Conservation (phyloP, 1,139 yeast genomes). For the Diutina siamensis region DNA sequence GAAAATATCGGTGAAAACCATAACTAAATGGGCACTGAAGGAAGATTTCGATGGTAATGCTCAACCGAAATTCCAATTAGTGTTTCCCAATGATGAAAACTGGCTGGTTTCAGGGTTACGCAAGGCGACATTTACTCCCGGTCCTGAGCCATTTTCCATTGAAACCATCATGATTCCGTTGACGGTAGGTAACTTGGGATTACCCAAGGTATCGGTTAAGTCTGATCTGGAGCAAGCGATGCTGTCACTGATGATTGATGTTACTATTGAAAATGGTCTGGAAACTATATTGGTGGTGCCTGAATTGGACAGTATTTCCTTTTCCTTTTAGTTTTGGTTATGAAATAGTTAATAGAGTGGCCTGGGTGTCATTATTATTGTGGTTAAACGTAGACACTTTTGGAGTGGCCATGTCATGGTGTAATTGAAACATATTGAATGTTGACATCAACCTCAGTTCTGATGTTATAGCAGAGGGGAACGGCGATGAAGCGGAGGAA, state of each 20-base stretch:
- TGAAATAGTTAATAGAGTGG: no score
- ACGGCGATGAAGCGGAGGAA: no score
- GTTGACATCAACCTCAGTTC: no score
- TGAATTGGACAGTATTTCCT: conserved; percentile 49
- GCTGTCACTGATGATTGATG: conserved; percentile 31
- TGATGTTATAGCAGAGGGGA: no score
- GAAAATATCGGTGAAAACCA: conserved; percentile 32
- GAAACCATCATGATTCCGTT: conserved; percentile 55
- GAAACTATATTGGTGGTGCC: conserved; percentile 68
- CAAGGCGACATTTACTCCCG: not conserved
- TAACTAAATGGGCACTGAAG: conserved; percentile 29
- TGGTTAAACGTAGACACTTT: no score
- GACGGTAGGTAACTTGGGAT: conserved; percentile 56
- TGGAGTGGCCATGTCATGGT: no score
- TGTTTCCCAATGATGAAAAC: conserved; percentile 28
- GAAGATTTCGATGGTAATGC: conserved; percentile 9
- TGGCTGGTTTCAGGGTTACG: conserved; percentile 68
- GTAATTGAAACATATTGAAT: no score
- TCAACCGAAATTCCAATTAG: conserved; percentile 17
- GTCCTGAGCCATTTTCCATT: conserved; percentile 31
- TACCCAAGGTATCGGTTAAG: conserved; percentile 54
- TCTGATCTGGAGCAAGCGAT: conserved; percentile 9
- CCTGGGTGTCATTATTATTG: no score
- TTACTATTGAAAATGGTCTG: conserved; percentile 54
- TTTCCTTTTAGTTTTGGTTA: conserved; percentile 36